Evolutionary conservation across 805 yeast species (phyloP).

Genomic region (Ogataea minuta): DNA sequence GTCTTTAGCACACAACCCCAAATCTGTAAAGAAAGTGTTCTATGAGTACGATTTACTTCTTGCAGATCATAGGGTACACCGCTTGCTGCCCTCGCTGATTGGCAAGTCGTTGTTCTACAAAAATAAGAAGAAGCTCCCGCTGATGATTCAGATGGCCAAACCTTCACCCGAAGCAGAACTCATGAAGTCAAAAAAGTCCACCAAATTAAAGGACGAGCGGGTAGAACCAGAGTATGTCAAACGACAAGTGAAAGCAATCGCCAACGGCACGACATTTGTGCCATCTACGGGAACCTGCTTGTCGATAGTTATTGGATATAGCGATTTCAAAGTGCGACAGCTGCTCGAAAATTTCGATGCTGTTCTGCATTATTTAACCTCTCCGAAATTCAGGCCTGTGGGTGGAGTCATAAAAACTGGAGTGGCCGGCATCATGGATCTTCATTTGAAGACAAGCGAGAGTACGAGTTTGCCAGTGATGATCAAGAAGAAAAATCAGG

Average conservation of each 20-base stretch:
- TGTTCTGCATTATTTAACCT: slow-evolving; percentile 48
- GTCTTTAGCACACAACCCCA: slow-evolving; percentile 42
- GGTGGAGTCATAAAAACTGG: slow-evolving; percentile 55
- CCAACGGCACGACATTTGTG: slow-evolving; percentile 59
- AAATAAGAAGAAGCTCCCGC: slow-evolving; percentile 65
- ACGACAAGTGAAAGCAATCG: slow-evolving; percentile 63
- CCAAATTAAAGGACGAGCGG: slow-evolving; percentile 51
- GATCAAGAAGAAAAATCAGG: slow-evolving; percentile 4
- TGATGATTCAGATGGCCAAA: slow-evolving; percentile 59
- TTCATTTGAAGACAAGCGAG: slow-evolving; percentile 63
- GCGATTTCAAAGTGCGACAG: slow-evolving; percentile 42
- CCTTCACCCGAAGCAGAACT: slow-evolving; percentile 36
- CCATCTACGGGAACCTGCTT: slow-evolving; percentile 61
- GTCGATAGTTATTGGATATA: slow-evolving; percentile 57
- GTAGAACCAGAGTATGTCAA: slow-evolving; percentile 65
- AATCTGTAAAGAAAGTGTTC: slow-evolving; percentile 46
- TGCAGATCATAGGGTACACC: slow-evolving; percentile 67
- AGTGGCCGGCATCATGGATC: slow-evolving; percentile 43
- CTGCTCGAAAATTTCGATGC: slow-evolving; percentile 53
- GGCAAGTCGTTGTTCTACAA: slow-evolving; percentile 58
- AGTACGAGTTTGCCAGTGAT: slow-evolving; percentile 63
- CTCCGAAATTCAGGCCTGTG: slow-evolving; percentile 45
- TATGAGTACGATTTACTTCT: slow-evolving; percentile 66
- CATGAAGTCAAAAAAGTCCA: slow-evolving; percentile 33
- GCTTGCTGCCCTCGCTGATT: slow-evolving; percentile 54